Base-by-base conservation (phyloP, 148 eudicot species). In the Amaranthus palmeri region DNA sequence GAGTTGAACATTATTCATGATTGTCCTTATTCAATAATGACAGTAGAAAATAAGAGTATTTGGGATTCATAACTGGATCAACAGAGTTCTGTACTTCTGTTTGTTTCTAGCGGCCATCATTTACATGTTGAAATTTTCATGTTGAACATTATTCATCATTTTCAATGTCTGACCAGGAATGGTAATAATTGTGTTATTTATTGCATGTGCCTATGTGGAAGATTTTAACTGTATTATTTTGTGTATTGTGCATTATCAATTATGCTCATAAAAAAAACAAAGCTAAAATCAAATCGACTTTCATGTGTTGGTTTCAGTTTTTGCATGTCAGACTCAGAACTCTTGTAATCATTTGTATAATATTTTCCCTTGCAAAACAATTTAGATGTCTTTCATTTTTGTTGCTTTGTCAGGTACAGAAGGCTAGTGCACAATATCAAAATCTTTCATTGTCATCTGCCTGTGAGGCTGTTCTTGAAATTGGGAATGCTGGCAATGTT, bases 391-490 rank as follows among this genome's bases (percentile, higher is more conserved):
- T 52, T 13, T 49, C 6, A 49, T 62, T 61, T 62, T 66, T 43
- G 48, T 42, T 46, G 11, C 13, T 72, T 63, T 80, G 74, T 64
- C 77, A 95, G 99, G 92, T 88, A 70, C 90, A 88, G 76, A 92
- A 92, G 76, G 96, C 97, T 42, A 78, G 80, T 50, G 56, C 74
- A 59, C 82, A 87, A 3, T 96, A 90, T 79, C 87, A 84, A 77
- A 88, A 85, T 49, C 87, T 92, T 14, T 83, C 87, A 1, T 76
- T 92, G 49, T 92, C 99, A 54, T 88, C 95, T 76, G 99, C 97
- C 65, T 96, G 99, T 80, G 99, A 86, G 77, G 90, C 93, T 70
- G 90, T 96, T 17, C 77, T 90, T 66, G 99, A 96, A 80, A 96
- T 96, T 74, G 99, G 96, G 18, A 88, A 81, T 87, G 90, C 96